Evolutionary conservation across 1,284 basidiomycete genomes (phyloP), one percentile per base, ranked within the genome.

Genomic region (Sanguinoderma infundibulare): DNA sequence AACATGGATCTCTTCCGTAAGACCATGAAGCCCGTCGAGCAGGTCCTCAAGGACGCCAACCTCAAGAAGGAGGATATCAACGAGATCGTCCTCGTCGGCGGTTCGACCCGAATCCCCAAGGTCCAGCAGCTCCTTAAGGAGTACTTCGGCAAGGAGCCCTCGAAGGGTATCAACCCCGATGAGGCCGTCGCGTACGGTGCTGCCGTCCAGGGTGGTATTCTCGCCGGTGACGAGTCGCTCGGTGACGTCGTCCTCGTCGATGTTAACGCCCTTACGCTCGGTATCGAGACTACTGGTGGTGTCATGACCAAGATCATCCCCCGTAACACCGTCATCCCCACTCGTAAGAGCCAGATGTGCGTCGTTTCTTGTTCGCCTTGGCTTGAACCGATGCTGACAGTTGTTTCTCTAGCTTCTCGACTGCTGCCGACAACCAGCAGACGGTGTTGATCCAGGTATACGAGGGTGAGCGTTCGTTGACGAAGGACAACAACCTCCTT

Each of bases 11-110:
- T 98, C 55, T 98, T 99, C 93, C 87, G 95, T 73, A 96, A 96
- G 87, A 98, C 97, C 47, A 95, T 98, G 94, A 97, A 96, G 86
- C 97, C 97, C 69, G 97, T 98, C 68, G 96, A 98, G 80, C 96
- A 98, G 80, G 97, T 98, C 36, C 85, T 98, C 73, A 98, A 98
- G 89, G 97, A 99, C 74, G 92, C 97, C 67, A 91, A 91, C 72
- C 90, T 98, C 75, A 97, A 96, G 88, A 98, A 98, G 88, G 95
- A 98, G 70, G 94, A 96, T 71, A 81, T 99, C 63, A 89, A 98
- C 73, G 97, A 98, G 88, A 79, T 92, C 62, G 90, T 92, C 36
- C 92, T 98, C 60, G 96, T 98, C 66, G 96, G 96, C 81, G 96
- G 96, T 78, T 98, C 96, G 14, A 98, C 96, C 67, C 95, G 96